Conservation (phyloP, 2,329 filamentous ascomycete genomes). For the Verticillium klebahnii region DNA sequence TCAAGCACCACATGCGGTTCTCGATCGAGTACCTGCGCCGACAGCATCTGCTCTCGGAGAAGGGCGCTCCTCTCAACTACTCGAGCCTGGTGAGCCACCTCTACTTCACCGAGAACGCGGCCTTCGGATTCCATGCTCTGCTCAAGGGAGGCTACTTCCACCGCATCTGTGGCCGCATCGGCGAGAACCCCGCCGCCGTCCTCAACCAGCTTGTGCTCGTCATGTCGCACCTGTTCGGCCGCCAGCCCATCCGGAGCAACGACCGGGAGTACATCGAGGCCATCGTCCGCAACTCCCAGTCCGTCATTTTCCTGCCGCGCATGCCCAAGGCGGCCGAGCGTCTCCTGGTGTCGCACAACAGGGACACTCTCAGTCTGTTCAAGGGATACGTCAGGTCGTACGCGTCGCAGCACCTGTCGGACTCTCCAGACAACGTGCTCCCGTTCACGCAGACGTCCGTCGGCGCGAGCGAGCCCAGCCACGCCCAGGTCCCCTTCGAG, state of each 20-base stretch:
- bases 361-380: conserved; percentile 61
- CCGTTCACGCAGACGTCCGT: conserved; percentile 53
- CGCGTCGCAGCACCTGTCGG: conserved; percentile 55
- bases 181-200: conserved; percentile 41
- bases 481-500: conserved; percentile 14
- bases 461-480: conserved; percentile 26
- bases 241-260: conserved; percentile 51
- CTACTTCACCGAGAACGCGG: conserved; percentile 71
- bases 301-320: conserved; percentile 39
- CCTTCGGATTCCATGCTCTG: conserved; percentile 72
- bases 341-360: conserved; percentile 59
- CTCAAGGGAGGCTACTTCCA: conserved; percentile 67
- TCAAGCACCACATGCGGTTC: conserved; percentile 73
- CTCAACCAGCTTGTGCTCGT: conserved; percentile 62
- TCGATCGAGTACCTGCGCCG: conserved; percentile 74
- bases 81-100: conserved; percentile 66
- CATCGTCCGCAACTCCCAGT: conserved; percentile 36
- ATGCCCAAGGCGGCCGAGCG: conserved; percentile 53
- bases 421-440: conserved; percentile 45
- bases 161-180: conserved; percentile 53
- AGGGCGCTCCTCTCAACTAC: conserved; percentile 66
- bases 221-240: conserved; percentile 66
- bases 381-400: conserved; percentile 66
- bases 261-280: conserved; percentile 18
- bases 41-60: conserved; percentile 57